Conservation (phyloP, 139 green algal species). For the Closterium sp. region DNA sequence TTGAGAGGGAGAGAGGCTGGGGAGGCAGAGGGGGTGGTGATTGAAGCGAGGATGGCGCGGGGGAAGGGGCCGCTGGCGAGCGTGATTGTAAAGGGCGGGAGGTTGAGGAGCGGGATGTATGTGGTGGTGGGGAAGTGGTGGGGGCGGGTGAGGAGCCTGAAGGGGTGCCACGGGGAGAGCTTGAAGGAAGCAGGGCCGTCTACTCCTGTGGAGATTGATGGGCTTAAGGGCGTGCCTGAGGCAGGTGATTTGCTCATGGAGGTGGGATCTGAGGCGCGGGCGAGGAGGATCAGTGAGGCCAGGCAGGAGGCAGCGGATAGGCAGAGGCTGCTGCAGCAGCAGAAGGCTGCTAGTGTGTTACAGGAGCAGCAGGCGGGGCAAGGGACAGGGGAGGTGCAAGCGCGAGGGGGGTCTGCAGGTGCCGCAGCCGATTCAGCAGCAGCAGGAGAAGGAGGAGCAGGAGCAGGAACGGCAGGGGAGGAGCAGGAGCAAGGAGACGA, state of each 20-base stretch:
- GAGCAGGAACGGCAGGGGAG: background rate
- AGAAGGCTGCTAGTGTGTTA: background rate
- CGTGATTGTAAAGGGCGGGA: slow-evolving; percentile 67
- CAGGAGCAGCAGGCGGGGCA: background rate
- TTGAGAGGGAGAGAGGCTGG: slow-evolving; percentile 60
- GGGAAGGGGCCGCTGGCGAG: slow-evolving; percentile 81
- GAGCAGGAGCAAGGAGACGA: background rate
- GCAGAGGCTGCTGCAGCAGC: background rate
- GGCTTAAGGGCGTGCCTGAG: slow-evolving; percentile 63
- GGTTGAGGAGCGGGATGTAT: slow-evolving; percentile 63
- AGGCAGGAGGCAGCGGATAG: slow-evolving; percentile 10
- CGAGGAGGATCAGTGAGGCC: slow-evolving; percentile 11
- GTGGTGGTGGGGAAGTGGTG: slow-evolving; percentile 83
- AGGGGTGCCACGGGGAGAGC: background rate
- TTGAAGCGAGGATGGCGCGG: slow-evolving; percentile 79
- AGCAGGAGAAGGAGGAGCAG: slow-evolving; percentile 46
- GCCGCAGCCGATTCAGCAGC: slow-evolving; percentile 57
- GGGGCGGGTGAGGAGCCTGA: slow-evolving; percentile 62
- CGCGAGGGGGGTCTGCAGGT: background rate
- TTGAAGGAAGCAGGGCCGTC: slow-evolving; percentile 14
- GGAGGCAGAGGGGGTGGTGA: slow-evolving; percentile 69
- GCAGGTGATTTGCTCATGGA: slow-evolving; percentile 80
- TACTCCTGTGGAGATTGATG: slow-evolving; percentile 2
- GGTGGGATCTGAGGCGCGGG: slow-evolving; percentile 38
- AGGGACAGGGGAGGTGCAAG: background rate